Conservation (phyloP, 1,284 basidiomycete species). For the Irpex sp. region DNA sequence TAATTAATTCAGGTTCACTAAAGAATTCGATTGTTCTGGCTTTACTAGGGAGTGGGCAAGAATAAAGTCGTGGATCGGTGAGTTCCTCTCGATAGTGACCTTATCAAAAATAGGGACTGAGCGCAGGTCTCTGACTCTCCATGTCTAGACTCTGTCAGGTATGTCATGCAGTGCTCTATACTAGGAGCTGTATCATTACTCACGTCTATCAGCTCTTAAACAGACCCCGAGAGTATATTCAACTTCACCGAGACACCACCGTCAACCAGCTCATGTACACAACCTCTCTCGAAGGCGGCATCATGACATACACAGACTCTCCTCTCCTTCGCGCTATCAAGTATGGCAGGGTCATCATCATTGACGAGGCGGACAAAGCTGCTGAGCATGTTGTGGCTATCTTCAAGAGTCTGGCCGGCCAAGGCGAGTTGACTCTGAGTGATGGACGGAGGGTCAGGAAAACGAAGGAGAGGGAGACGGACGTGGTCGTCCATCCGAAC, state of each 20-base stretch:
- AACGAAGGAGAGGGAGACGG: conserved; percentile 41
- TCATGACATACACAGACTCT: conserved; percentile 58
- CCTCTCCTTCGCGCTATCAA: conserved; percentile 60
- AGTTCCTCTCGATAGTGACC: conserved; percentile 16
- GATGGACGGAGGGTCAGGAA: conserved; percentile 57
- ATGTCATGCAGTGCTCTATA: background rate
- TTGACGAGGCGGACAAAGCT: conserved; percentile 70
- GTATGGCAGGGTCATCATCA: conserved; percentile 56
- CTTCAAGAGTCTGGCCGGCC: conserved; percentile 62
- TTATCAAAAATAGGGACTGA: background rate
- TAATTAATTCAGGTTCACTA: no score
- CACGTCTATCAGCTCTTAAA: conserved; percentile 42
- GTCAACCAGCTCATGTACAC: conserved; percentile 69
- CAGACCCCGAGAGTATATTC: conserved; percentile 65
- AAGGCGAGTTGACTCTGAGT: conserved; percentile 56
- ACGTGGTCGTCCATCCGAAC: conserved; percentile 57
- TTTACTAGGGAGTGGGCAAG: conserved; percentile 62
- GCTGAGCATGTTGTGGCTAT: conserved; percentile 69
- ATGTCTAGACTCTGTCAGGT: conserved; percentile 49
- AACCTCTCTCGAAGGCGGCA: conserved; percentile 51
- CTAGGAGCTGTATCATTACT: background rate
- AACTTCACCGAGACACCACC: conserved; percentile 65
- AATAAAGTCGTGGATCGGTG: conserved; percentile 65
- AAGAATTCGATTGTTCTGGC: no score
- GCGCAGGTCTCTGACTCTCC: background rate